Evolutionary conservation across 2,329 filamentous ascomycete genomes (phyloP).

Genomic region (Talaromyces sp.): DNA sequence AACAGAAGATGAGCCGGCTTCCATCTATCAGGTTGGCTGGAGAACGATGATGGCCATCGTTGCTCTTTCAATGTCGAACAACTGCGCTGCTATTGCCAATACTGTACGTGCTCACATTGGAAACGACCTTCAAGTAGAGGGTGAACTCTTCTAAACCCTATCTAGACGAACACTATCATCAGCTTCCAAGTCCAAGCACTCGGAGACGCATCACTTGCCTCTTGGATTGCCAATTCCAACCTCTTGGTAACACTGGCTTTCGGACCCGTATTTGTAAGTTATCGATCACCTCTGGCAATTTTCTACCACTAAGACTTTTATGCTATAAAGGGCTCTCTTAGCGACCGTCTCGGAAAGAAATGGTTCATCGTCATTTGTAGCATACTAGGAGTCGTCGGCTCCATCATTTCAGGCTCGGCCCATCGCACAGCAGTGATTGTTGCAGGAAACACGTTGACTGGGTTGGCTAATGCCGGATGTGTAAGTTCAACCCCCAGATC

Average conservation of each 20-base stretch:
- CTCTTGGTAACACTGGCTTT: neutral
- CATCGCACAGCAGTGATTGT: slow-evolving; percentile 5
- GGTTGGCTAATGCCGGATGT: slow-evolving; percentile 7
- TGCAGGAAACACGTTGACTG: slow-evolving; percentile 8
- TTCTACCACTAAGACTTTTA: neutral
- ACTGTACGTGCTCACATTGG: neutral
- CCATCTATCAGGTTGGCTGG: slow-evolving; percentile 13
- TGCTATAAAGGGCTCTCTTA: neutral
- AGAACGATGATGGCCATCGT: slow-evolving; percentile 11
- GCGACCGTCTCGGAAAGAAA: neutral
- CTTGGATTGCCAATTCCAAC: neutral
- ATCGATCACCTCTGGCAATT: neutral
- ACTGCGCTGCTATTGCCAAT: slow-evolving; percentile 5
- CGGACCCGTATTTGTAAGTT: neutral
- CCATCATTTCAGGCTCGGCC: slow-evolving; percentile 1
- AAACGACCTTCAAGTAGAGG: neutral
- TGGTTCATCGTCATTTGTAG: neutral
- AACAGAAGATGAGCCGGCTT: slow-evolving; percentile 4
- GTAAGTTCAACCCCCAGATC: neutral
- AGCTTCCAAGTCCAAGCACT: neutral
- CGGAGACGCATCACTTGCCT: neutral
- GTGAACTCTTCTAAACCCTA: neutral
- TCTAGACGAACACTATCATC: neutral
- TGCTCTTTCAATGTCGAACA: slow-evolving; percentile 5
- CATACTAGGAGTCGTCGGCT: neutral